Evolutionary conservation across 768 basidiomycete genomes (phyloP).

Genomic region (Cyclocybe cylindracea): DNA sequence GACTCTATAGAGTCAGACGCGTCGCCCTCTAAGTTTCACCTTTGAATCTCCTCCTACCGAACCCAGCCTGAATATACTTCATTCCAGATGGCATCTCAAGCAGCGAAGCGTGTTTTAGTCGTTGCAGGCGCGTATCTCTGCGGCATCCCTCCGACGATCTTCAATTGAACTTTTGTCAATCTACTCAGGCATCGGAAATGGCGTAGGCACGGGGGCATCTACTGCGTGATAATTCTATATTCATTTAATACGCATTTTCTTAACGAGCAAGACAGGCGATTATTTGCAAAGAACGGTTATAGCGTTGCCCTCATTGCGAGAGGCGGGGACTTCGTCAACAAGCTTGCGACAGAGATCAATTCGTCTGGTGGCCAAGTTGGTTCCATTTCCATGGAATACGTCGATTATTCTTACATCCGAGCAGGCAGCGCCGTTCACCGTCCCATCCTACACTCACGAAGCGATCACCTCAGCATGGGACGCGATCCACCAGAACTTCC

Average conservation of each 20-base stretch:
- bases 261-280: slow-evolving; percentile 37
- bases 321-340: slow-evolving; percentile 47
- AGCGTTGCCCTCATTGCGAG: slow-evolving; percentile 64
- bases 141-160: neutral
- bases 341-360: slow-evolving; percentile 55
- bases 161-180: neutral
- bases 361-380: slow-evolving; percentile 55
- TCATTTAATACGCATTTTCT: neutral
- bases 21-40: too few relatives aligned
- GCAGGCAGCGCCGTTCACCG: slow-evolving; percentile 59
- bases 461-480: slow-evolving; percentile 53
- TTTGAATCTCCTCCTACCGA: too few relatives aligned
- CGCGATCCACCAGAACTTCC: slow-evolving; percentile 45
- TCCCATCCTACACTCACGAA: slow-evolving; percentile 48
- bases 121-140: slow-evolving; percentile 46
- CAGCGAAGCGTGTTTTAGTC: slow-evolving; percentile 47
- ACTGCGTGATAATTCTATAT: slow-evolving; percentile 40
- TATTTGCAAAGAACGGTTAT: slow-evolving; percentile 60
- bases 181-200: slow-evolving; percentile 38
- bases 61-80: neutral
- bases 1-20: too few relatives aligned
- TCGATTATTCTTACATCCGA: neutral
- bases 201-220: slow-evolving; percentile 54
- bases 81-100: slow-evolving; percentile 26
- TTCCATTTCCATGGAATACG: neutral